Evolutionary conservation across 495 filamentous ascomycete species (phyloP).

Genomic region (Annulohypoxylon bovei): DNA sequence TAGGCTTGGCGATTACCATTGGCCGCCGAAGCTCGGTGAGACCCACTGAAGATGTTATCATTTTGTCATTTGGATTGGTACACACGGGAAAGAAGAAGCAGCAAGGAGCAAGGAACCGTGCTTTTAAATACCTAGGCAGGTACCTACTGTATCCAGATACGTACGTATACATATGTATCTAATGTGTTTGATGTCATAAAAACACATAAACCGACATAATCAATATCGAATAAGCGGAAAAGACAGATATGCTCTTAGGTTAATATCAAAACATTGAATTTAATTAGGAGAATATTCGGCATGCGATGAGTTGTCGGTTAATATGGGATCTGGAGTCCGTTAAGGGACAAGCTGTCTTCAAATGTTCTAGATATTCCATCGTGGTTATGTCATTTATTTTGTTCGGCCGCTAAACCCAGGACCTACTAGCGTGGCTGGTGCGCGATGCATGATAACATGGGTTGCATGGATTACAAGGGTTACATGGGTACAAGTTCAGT

Average conservation of each 20-base stretch:
- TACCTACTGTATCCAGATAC: background rate
- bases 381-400: constrained; percentile 41
- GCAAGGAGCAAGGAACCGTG: background rate
- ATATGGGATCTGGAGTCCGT: background rate
- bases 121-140: background rate
- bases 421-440: constrained; percentile 27
- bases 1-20: constrained; percentile 12
- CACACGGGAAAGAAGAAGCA: constrained; percentile 3
- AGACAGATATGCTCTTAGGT: background rate
- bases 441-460: constrained; percentile 18
- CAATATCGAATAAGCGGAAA: constrained; percentile 11
- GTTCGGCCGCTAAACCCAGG: constrained; percentile 28
- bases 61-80: constrained; percentile 1
- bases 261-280: background rate
- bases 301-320: constrained; percentile 30
- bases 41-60: constrained; percentile 10
- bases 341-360: background rate
- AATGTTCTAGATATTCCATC: constrained; percentile 3
- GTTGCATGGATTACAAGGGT: background rate
- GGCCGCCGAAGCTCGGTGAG: constrained; percentile 17
- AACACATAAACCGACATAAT: background rate
- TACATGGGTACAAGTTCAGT: background rate
- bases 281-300: constrained; percentile 32
- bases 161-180: background rate
- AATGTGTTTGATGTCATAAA: background rate